These are phyloP conservation scores for Scheffersomyces stipitis DNA, from an alignment of 805 yeast species.

Conservation along the genomic window DNA sequence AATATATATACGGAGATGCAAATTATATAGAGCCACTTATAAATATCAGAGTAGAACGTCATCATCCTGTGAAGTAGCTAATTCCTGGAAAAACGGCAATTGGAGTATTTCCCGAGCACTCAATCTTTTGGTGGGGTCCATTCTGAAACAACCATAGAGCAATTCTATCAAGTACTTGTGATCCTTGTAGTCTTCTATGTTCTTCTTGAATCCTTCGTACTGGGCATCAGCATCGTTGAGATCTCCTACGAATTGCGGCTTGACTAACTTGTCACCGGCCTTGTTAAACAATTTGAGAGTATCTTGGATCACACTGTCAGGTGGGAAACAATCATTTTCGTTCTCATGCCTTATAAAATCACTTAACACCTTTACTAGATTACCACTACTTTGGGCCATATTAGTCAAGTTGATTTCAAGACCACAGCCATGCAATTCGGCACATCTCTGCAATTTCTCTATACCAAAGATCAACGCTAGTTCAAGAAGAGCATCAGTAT, in stretches of 20 bases:
- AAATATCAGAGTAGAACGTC: constrained; percentile 29
- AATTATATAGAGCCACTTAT: not conserved
- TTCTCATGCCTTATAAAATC: constrained; percentile 40
- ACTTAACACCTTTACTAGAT: constrained; percentile 29
- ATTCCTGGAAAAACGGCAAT: constrained; percentile 59
- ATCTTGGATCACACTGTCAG: constrained; percentile 71
- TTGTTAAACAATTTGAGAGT: constrained; percentile 49
- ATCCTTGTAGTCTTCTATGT: constrained; percentile 33
- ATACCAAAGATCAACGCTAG: constrained; percentile 78
- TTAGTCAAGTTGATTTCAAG: constrained; percentile 51
- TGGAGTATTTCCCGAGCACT: constrained; percentile 56
- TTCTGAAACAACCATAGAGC: constrained; percentile 54
- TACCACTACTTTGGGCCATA: constrained; percentile 22
- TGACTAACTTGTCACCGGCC: constrained; percentile 33
- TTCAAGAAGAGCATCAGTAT: constrained; percentile 87
- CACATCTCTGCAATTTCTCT: constrained; percentile 69
- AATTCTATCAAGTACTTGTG: constrained; percentile 52
- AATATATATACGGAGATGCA: not conserved
- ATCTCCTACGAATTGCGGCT: constrained; percentile 17
- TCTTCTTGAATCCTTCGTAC: constrained; percentile 14
- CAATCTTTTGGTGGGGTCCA: constrained; percentile 58
- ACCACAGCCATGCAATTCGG: constrained; percentile 84
- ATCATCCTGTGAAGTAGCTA: constrained; percentile 28
- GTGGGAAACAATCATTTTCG: constrained; percentile 62
- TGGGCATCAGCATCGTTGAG: constrained; percentile 9